phyloP scores from a whole-genome alignment of 805 yeast genomes.

The Schizosaccharomyces japonicus region DNA sequence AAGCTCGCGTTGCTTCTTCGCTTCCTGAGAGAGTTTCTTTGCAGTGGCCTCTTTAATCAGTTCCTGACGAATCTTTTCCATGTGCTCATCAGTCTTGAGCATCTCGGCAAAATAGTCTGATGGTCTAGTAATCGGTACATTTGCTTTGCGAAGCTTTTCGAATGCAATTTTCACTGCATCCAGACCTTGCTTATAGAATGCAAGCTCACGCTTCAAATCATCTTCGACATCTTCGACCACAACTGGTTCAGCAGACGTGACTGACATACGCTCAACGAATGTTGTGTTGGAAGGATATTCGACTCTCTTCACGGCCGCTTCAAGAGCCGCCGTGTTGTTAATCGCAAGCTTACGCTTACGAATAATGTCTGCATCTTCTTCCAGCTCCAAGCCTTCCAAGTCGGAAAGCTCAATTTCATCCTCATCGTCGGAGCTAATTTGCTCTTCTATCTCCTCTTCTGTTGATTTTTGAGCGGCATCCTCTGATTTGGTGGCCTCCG shows the following conservation, averaged over 20 bases:
- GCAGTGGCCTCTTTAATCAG: conserved; percentile 43
- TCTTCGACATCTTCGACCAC: conserved; percentile 51
- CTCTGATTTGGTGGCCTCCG: too few species aligned
- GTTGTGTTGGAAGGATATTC: conserved; percentile 38
- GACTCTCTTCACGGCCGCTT: conserved; percentile 12
- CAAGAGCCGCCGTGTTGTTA: conserved; percentile 58
- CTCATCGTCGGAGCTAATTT: conserved; percentile 26
- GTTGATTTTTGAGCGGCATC: too few species aligned
- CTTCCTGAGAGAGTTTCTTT: conserved; percentile 77
- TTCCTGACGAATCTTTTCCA: conserved; percentile 74
- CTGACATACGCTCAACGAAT: conserved; percentile 64
- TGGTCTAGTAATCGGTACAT: conserved; percentile 80
- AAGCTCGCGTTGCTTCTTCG: conserved; percentile 77
- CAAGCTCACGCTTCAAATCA: conserved; percentile 86
- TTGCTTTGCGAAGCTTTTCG: conserved; percentile 29
- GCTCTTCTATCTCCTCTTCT: conserved; percentile 24
- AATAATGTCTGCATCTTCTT: conserved; percentile 83
- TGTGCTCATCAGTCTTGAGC: conserved; percentile 85
- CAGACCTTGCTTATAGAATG: conserved; percentile 83
- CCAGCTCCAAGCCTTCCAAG: conserved; percentile 58
- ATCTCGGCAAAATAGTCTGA: conserved; percentile 92
- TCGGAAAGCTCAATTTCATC: conserved; percentile 57
- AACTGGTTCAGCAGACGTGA: conserved; percentile 35
- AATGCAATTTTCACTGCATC: conserved; percentile 60
- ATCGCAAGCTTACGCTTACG: conserved; percentile 77